Evolutionary conservation across 2,329 filamentous ascomycete species (phyloP), one percentile per base, ranked within the genome.

Genomic region (Aureobasidium sp.): DNA sequence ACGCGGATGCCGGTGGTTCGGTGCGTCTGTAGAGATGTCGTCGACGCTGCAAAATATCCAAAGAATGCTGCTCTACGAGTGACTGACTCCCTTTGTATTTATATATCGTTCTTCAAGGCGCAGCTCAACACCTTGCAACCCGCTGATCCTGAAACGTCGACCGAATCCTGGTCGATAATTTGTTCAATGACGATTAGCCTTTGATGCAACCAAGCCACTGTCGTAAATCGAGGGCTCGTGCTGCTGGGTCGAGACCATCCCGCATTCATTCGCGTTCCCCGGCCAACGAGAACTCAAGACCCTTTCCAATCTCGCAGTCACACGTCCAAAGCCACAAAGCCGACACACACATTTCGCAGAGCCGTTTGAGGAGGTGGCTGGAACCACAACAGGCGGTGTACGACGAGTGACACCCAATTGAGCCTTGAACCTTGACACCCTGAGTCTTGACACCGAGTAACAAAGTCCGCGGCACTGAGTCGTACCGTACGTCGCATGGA

Each of bases 171-270:
- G 51, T 42, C 22, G 34, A 42, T 31, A 41, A 42, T 31, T 39
- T 37, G 22, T 55, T 41, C 51, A 42, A 55, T 55, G 51, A 55
- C 51, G 51, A 55, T 41, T 55, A 20, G 36, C 34, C 51, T 53
- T 53, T 34, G 29, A 49, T 34, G 27, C 47, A 31, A n/a, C 14
- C 51, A 55, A 55, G 51, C 51, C 51, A 55, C 51, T 55, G 36
- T 55, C 51, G 51, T 55, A 55, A 42, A 55, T 36, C n/a, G 17
- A 0, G 37, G 25, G 51, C 51, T 55, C 51, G 51, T 55, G 51
- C 51, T 12, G 15, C 6, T 36, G 34, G 34, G 39, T 52, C 49
- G 49, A 52, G 49, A 27, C 49, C 49, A 52, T 34, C 27, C 49
- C 49, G 49, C 29, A 39, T 55, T n/a, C 22, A 15, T n/a, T 42